phyloP scores from a whole-genome alignment of 1,284 basidiomycete genomes.

The Taiwanofungus camphoratus region DNA sequence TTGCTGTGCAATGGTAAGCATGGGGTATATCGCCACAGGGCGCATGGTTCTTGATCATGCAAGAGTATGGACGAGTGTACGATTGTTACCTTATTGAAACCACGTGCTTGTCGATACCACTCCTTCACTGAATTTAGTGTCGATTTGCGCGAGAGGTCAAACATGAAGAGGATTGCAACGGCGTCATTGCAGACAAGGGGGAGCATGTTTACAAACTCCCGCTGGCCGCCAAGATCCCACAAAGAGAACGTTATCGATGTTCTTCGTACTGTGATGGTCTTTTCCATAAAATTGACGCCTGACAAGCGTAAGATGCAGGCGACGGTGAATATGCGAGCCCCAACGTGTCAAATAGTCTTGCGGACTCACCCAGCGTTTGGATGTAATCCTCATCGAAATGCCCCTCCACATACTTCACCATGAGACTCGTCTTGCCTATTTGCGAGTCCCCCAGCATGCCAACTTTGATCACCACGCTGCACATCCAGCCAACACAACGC shows the following conservation, averaged over 20 bases:
- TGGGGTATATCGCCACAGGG: too few relatives aligned
- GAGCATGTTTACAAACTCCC: conserved; percentile 98
- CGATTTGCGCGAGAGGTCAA: conserved; percentile 94
- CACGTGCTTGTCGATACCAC: conserved; percentile 97
- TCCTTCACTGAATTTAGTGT: conserved; percentile 98
- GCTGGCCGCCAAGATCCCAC: conserved; percentile 97
- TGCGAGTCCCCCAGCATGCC: conserved; percentile 99
- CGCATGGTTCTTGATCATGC: background rate
- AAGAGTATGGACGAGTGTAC: conserved; percentile 20
- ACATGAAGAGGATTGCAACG: conserved; percentile 99
- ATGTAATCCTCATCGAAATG: conserved; percentile 99
- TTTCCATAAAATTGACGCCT: conserved; percentile 99
- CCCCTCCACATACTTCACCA: conserved; percentile 98
- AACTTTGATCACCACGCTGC: conserved; percentile 92
- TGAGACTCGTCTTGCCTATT: conserved; percentile 96
- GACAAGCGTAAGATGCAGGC: too few relatives aligned
- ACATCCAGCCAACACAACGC: background rate
- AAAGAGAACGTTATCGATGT: conserved; percentile 99
- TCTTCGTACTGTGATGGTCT: conserved; percentile 94
- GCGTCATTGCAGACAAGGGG: conserved; percentile 98
- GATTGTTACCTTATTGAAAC: conserved; percentile 98
- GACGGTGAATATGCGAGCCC: background rate
- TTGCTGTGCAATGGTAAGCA: too few relatives aligned
- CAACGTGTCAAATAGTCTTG: background rate
- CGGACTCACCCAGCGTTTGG: conserved; percentile 85